Conservation (phyloP, 2,329 filamentous ascomycete species). For the Aspergillus alliaceus region DNA sequence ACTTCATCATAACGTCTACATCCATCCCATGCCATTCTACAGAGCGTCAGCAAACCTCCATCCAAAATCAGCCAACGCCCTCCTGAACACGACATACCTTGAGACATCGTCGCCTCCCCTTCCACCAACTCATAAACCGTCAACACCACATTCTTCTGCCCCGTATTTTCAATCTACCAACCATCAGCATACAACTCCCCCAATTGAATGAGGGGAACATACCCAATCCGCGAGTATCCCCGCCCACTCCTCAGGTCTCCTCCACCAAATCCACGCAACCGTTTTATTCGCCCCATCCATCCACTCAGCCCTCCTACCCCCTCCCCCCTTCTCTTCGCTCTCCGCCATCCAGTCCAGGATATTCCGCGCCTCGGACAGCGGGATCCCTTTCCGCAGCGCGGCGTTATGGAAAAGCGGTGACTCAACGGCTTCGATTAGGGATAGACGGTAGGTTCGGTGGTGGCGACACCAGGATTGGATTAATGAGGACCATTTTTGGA, state of each 20-base stretch:
- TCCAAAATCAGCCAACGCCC: no score
- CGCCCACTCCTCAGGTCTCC: conserved; percentile 87
- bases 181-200: background rate
- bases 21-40: conserved; percentile 88
- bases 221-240: conserved; percentile 72
- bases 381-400: conserved; percentile 46
- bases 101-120: conserved; percentile 73
- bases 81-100: conserved; percentile 51
- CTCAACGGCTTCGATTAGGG: conserved; percentile 61
- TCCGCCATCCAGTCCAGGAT: conserved; percentile 58
- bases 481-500: conserved; percentile 81
- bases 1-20: conserved; percentile 73
- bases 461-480: conserved; percentile 81
- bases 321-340: conserved; percentile 42
- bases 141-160: conserved; percentile 82
- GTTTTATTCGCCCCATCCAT: conserved; percentile 53
- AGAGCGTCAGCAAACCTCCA: conserved; percentile 3
- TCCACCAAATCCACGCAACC: conserved; percentile 78
- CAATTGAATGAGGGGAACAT: conserved; percentile 27
- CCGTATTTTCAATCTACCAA: conserved; percentile 69
- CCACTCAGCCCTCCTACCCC: conserved; percentile 60
- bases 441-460: conserved; percentile 73
- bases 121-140: conserved; percentile 90
- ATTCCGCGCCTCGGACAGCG: conserved; percentile 52
- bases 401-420: conserved; percentile 59